These are phyloP conservation scores for Ramaria rubella DNA, from an alignment of 768 basidiomycete species.

Conservation along the genomic window DNA sequence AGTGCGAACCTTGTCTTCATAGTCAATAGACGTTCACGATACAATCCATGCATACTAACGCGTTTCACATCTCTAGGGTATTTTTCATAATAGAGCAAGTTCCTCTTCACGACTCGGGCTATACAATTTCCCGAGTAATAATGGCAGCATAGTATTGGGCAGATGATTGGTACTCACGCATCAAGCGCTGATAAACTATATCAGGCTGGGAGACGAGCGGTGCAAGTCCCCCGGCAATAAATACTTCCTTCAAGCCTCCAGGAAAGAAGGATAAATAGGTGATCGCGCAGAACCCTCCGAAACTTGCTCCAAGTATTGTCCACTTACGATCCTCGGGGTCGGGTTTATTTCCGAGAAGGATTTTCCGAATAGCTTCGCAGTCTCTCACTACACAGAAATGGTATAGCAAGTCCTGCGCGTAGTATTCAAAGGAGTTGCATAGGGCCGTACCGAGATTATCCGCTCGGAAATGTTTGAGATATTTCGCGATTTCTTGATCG, in stretches of 20 bases:
- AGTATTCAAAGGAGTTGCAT: too few species aligned
- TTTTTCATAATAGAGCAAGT: constrained; percentile 42
- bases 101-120: constrained; percentile 36
- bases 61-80: constrained; percentile 42
- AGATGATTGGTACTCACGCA: constrained; percentile 33
- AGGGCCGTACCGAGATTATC: constrained; percentile 47
- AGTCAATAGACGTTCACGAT: not conserved
- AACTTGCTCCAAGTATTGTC: constrained; percentile 47
- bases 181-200: constrained; percentile 33
- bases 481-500: constrained; percentile 40
- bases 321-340: constrained; percentile 42
- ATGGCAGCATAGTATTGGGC: not conserved
- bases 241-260: constrained; percentile 43
- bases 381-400: constrained; percentile 33
- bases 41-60: constrained; percentile 18
- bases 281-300: constrained; percentile 45
- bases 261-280: constrained; percentile 41
- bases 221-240: constrained; percentile 42
- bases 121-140: not conserved
- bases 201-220: constrained; percentile 41
- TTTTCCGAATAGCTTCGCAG: constrained; percentile 41
- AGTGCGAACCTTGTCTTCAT: constrained; percentile 31
- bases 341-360: constrained; percentile 34
- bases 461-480: constrained; percentile 46
- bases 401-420: too few species aligned